Conservation (phyloP, 345 rosid genomes). For the Turnera subulata region DNA sequence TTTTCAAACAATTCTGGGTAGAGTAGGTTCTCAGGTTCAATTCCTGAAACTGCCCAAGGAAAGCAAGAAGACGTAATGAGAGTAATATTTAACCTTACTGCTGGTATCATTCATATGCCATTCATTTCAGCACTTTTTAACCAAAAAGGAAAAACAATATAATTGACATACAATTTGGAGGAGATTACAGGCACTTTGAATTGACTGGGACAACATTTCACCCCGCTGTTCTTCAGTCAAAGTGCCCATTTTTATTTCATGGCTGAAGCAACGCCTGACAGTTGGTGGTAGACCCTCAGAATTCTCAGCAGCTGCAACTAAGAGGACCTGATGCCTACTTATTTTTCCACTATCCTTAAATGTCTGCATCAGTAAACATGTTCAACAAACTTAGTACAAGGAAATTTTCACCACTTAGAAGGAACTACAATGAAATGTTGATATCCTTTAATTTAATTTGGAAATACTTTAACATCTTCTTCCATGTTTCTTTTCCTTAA, state of each 20-base stretch:
- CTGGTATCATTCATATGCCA: neutral
- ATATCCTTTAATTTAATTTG: neutral
- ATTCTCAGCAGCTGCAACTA: slow-evolving; percentile 81
- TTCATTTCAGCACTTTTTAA: neutral
- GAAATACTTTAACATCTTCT: neutral
- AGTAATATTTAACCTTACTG: neutral
- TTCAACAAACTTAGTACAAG: slow-evolving; percentile 4
- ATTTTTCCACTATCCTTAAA: slow-evolving; percentile 31
- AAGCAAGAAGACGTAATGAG: neutral
- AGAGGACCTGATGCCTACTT: slow-evolving; percentile 51
- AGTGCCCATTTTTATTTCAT: slow-evolving; percentile 75
- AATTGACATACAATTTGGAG: slow-evolving; percentile 53
- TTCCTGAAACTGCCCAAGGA: neutral
- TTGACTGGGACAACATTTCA: slow-evolving; percentile 64
- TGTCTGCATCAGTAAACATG: slow-evolving; percentile 32
- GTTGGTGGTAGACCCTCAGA: slow-evolving; percentile 82
- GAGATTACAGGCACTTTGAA: slow-evolving; percentile 63
- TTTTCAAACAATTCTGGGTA: too few species aligned
- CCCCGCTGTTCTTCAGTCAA: slow-evolving; percentile 79
- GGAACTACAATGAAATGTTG: too few species aligned
- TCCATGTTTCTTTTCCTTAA: too few species aligned
- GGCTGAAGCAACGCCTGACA: slow-evolving; percentile 95
- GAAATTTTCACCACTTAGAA: too few species aligned
- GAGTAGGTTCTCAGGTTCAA: too few species aligned
- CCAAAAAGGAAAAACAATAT: neutral